Percentiles rank a stretch among this genome's conserved stretches.
phyloP scores from a whole-genome alignment of 345 rosid species.

The Moringa oleifera region DNA sequence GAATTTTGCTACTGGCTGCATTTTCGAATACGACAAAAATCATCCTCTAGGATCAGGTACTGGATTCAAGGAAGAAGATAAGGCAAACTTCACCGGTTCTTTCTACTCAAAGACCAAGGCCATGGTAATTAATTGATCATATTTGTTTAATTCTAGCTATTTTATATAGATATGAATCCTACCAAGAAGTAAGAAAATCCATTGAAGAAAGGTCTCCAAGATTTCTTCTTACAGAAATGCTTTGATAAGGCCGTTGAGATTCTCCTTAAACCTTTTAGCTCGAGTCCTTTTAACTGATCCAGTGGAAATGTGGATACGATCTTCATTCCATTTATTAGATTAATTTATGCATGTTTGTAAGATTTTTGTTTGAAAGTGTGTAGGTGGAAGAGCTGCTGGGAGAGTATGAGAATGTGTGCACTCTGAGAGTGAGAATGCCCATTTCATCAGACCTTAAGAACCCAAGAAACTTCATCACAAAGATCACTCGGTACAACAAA shows the following conservation, averaged over 20 bases:
- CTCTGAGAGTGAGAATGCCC: conserved; percentile 54
- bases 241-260: too few species aligned
- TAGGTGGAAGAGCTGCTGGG: conserved; percentile 56
- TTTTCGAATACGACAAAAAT: conserved; percentile 41
- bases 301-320: too few species aligned
- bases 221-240: too few species aligned
- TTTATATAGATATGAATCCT: too few species aligned
- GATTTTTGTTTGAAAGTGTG: background rate
- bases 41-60: conserved; percentile 49
- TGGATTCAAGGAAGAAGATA: conserved; percentile 54
- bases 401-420: conserved; percentile 49
- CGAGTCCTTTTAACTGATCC: too few species aligned
- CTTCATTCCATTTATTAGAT: too few species aligned
- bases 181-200: too few species aligned
- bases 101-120: conserved; percentile 62
- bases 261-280: too few species aligned
- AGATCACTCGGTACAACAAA: conserved; percentile 42
- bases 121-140: conserved; percentile 41
- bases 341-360: background rate
- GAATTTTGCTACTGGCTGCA: conserved; percentile 58
- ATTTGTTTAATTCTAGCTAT: too few species aligned
- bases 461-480: conserved; percentile 47
- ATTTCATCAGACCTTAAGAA: conserved; percentile 53
- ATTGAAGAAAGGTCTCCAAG: too few species aligned
- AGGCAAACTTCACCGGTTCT: conserved; percentile 44